phyloP scores from a whole-genome alignment of 192 early-diverging fungal species.

The Backusella westeae region DNA sequence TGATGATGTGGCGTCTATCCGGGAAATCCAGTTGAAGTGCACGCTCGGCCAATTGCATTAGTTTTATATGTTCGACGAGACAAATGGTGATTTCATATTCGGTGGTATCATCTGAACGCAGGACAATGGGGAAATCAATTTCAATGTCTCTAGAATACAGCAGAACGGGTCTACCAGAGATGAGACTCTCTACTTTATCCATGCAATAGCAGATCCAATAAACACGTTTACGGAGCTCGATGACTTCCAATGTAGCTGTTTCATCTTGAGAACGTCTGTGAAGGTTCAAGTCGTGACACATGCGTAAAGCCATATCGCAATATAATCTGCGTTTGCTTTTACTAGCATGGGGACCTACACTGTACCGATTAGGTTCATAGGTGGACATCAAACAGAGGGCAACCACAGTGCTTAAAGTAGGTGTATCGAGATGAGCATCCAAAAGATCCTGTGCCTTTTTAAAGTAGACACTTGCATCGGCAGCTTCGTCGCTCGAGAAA shows the following conservation, averaged over 20 bases:
- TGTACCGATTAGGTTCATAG: slow-evolving; percentile 21
- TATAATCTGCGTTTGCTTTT: slow-evolving; percentile 7
- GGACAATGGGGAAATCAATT: slow-evolving; percentile 19
- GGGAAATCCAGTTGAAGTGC: slow-evolving; percentile 6
- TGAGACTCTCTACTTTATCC: slow-evolving; percentile 26
- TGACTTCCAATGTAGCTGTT: not conserved
- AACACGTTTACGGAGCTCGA: slow-evolving; percentile 28
- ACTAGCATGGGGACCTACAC: not conserved
- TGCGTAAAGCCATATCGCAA: slow-evolving; percentile 26
- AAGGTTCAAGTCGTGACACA: slow-evolving; percentile 21
- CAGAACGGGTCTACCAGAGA: slow-evolving; percentile 7
- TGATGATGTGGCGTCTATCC: slow-evolving; percentile 1
- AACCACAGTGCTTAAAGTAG: slow-evolving; percentile 19
- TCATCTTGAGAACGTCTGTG: slow-evolving; percentile 1
- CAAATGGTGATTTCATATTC: slow-evolving; percentile 20
- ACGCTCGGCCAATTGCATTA: slow-evolving; percentile 32
- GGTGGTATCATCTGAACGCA: slow-evolving; percentile 28
- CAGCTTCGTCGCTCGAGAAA: slow-evolving; percentile 2
- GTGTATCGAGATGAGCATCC: not conserved
- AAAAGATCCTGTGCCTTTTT: slow-evolving; percentile 15
- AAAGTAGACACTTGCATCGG: slow-evolving; percentile 10
- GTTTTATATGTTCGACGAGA: slow-evolving; percentile 15
- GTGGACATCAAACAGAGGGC: slow-evolving; percentile 19
- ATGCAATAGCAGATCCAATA: slow-evolving; percentile 35
- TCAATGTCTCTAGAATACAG: slow-evolving; percentile 13